phyloP scores from a whole-genome alignment of 306 rosid species.

The Quercus suber region DNA sequence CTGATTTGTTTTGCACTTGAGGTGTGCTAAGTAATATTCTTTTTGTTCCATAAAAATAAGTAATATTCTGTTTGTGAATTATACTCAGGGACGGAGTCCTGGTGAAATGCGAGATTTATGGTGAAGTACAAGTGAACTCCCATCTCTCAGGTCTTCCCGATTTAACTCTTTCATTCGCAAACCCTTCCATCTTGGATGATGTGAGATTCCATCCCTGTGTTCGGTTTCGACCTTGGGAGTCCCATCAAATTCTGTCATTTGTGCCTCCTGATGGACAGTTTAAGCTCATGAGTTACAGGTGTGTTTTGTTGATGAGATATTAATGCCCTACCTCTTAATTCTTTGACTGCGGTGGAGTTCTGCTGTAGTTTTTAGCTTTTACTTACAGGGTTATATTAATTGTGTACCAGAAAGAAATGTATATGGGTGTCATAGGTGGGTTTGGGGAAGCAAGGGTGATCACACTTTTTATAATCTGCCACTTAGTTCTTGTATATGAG shows the following conservation, averaged over 20 bases:
- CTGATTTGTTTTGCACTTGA: conserved; percentile 4
- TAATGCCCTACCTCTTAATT: no score
- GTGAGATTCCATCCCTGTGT: conserved; percentile 94
- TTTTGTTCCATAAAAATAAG: neutral
- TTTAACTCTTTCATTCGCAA: conserved; percentile 79
- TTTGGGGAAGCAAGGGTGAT: conserved; percentile 4
- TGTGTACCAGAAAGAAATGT: neutral
- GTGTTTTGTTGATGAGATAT: neutral
- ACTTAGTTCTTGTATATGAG: neutral
- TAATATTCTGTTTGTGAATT: conserved; percentile 1
- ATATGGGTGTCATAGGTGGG: neutral
- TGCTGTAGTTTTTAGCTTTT: neutral
- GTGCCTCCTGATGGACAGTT: conserved; percentile 98
- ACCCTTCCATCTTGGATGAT: conserved; percentile 83
- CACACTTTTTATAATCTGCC: conserved; percentile 5
- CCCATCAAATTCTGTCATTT: conserved; percentile 81
- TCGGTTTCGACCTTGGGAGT: conserved; percentile 88
- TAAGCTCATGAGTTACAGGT: conserved; percentile 97
- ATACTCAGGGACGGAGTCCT: conserved; percentile 73
- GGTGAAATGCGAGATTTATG: conserved; percentile 85
- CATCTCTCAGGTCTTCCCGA: conserved; percentile 92
- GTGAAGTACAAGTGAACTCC: conserved; percentile 92
- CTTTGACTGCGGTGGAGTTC: neutral
- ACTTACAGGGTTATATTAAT: neutral
- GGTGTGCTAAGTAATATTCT: conserved; percentile 3